Base-by-base conservation (phyloP, 306 rosid species). In the Fagus crenata region DNA sequence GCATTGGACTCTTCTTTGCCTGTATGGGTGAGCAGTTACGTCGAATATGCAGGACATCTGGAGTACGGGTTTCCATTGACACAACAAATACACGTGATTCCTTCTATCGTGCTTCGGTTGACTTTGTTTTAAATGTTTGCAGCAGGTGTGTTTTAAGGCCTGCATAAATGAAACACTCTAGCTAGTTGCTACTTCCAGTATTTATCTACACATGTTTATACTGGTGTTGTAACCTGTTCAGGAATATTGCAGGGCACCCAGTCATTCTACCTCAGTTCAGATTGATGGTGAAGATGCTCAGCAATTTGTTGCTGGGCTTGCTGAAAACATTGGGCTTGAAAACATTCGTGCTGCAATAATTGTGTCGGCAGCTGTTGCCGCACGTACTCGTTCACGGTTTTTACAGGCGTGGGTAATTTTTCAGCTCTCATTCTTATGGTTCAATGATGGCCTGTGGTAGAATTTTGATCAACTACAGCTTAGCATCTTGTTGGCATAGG, bases 331-430 rank as follows among this genome's bases (percentile, higher is more conserved):
- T 74, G 92, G 90, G 67, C 89, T 94, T 77, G 92, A 92, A 78
- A 88, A 87, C 71, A 61, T 76, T 81, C 89, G 90, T 73, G 97
- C 95, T 37, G 91, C 88, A 63, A 88, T 86, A 80, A 94, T 94
- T 75, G 92, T 94, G 71, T 90, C 95, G 68, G 97, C 97, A 6
- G 90, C 97, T 17, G 95, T 92, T 64, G 98, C 98, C 83, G 92
- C 97, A 2, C 87, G 88, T 8, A 90, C 97, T 22, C 97, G 95
- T 65, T 86, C 96, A 59, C 73, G 84, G 61, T 86, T 94, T 86
- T 81, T 94, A 69, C 98, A 92, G 88, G 91, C 95, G 15, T 94
- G 98, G 98, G 98, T 92, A 94, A 75, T 77, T 80, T 81, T 76
- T 56, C 71, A 67, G 39, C 51, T 49, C 43, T 68, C 40, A 69